Conservation (phyloP, 1,284 basidiomycete species). For the Leccinum subrobustum region DNA sequence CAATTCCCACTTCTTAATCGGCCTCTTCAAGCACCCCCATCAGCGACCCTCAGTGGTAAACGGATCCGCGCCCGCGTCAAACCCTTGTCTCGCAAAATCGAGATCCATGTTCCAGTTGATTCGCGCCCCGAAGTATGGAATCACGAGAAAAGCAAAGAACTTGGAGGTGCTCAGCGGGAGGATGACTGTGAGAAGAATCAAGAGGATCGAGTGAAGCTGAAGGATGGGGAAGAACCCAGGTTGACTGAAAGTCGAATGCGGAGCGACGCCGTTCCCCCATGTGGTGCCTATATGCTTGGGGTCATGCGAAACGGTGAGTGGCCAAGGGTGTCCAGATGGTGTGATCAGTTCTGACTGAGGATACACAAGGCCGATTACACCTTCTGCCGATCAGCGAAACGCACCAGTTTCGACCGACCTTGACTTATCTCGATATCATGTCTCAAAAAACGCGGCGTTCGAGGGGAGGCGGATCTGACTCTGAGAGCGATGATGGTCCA, state of each 20-base stretch:
- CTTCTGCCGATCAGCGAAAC: conserved; percentile 75
- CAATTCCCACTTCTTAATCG: conserved; percentile 75
- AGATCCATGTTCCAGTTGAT: conserved; percentile 77
- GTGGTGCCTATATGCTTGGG: conserved; percentile 68
- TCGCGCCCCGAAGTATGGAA: conserved; percentile 78
- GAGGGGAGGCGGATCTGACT: conserved; percentile 51
- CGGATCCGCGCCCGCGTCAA: conserved; percentile 72
- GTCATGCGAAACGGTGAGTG: conserved; percentile 65
- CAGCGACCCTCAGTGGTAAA: conserved; percentile 68
- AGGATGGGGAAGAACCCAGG: conserved; percentile 55
- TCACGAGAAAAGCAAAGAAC: conserved; percentile 57
- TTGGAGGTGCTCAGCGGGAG: conserved; percentile 61
- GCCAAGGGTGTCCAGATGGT: background rate
- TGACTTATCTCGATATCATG: conserved; percentile 73
- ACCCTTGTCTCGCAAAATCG: conserved; percentile 56
- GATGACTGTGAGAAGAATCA: conserved; percentile 77
- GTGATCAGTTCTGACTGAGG: conserved; percentile 14
- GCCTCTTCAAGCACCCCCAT: conserved; percentile 71
- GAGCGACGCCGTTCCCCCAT: conserved; percentile 67
- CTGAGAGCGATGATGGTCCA: conserved; percentile 74
- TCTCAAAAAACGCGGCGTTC: conserved; percentile 58
- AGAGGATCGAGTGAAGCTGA: conserved; percentile 47
- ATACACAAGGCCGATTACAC: conserved; percentile 61
- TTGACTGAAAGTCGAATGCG: conserved; percentile 66
- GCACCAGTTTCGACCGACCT: conserved; percentile 75